Conservation (phyloP, 2,329 filamentous ascomycete genomes). For the Coniosporium tulheliwenetii region DNA sequence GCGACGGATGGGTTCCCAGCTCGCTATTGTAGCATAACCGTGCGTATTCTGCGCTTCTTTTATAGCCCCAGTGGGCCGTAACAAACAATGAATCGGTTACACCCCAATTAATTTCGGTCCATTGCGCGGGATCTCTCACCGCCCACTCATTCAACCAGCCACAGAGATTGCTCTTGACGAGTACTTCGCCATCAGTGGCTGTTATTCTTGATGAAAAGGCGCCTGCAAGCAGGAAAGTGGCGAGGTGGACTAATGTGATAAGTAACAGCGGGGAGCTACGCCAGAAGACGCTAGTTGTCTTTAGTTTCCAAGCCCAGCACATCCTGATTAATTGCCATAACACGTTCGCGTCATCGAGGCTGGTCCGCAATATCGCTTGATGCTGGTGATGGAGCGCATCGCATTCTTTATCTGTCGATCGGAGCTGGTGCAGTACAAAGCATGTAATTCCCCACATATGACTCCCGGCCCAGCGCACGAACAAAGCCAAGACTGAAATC, state of each 20-base stretch:
- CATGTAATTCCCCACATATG: slow-evolving; percentile 7
- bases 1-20: background rate
- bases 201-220: background rate
- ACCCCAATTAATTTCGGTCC: too few species aligned
- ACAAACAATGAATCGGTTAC: background rate
- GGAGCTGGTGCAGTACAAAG: slow-evolving; percentile 4
- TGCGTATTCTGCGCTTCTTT: background rate
- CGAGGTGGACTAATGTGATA: background rate
- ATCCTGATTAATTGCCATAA: background rate
- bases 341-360: slow-evolving; percentile 12
- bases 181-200: background rate
- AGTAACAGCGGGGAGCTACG: background rate
- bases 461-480: slow-evolving; percentile 5
- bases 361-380: slow-evolving; percentile 7
- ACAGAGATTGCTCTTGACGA: background rate
- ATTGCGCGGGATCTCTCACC: too few species aligned
- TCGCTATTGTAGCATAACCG: background rate
- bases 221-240: background rate
- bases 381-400: slow-evolving; percentile 5
- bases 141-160: background rate
- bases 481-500: slow-evolving; percentile 6
- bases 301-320: background rate
- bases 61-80: background rate
- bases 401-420: slow-evolving; percentile 1
- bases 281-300: background rate